A percentile compares a stretch with the other conserved stretches of the same genome.
phyloP scores from a whole-genome alignment of 1,139 yeast species.

The Eremothecium sinecaudum region DNA sequence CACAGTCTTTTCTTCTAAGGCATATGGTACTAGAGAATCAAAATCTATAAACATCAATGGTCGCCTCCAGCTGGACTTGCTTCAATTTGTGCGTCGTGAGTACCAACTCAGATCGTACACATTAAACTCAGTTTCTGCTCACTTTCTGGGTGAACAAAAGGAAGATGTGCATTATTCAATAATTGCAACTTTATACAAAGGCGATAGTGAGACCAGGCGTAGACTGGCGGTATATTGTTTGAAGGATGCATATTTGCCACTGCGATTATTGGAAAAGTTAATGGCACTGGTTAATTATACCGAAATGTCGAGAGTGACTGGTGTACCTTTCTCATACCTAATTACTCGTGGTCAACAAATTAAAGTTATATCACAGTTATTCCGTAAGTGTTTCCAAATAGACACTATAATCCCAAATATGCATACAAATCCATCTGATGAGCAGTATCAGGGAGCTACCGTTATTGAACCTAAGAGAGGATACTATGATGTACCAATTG shows the following conservation, averaged over 20 bases:
- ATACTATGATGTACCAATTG: constrained; percentile 92
- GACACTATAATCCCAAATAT: constrained; percentile 86
- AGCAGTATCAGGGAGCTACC: constrained; percentile 98
- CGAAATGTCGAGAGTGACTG: constrained; percentile 99
- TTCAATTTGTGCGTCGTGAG: constrained; percentile 90
- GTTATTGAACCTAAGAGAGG: constrained; percentile 96
- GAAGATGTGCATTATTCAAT: constrained; percentile 98
- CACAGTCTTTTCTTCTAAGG: constrained; percentile 82
- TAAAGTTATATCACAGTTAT: constrained; percentile 90
- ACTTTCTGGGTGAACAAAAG: constrained; percentile 88
- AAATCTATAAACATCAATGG: constrained; percentile 91
- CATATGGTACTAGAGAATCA: constrained; percentile 92
- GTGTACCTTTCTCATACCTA: constrained; percentile 90
- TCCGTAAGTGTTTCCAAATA: constrained; percentile 79
- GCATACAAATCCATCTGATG: constrained; percentile 71
- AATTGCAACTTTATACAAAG: constrained; percentile 89
- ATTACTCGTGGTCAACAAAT: constrained; percentile 93
- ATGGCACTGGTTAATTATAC: constrained; percentile 97
- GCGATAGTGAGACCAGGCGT: constrained; percentile 84
- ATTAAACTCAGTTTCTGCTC: constrained; percentile 89
- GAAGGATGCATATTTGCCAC: constrained; percentile 89
- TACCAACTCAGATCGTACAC: constrained; percentile 92
- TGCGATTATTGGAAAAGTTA: constrained; percentile 76
- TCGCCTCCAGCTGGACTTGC: constrained; percentile 84
- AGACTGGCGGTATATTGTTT: constrained; percentile 94